Base-by-base conservation (phyloP, 2,329 filamentous ascomycete species). In the Phaeosphaeria sp. region DNA sequence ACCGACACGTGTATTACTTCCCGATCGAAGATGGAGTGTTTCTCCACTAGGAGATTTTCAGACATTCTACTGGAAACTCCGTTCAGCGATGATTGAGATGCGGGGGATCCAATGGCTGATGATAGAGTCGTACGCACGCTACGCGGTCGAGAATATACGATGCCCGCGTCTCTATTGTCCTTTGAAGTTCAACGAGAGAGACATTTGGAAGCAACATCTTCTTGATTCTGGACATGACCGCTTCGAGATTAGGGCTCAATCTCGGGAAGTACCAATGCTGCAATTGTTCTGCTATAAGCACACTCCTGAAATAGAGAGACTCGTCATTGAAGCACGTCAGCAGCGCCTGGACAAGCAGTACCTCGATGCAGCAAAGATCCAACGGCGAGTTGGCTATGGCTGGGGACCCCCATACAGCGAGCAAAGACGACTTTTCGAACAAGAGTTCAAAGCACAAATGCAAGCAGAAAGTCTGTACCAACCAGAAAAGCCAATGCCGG, bases 1-100 rank as follows among this genome's bases (percentile, higher is more conserved):
- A 21, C 57, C 57, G 46, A 56, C 33, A 15, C 53, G 57, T 21
- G 50, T 59, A 6, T 25, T 56, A 20, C 53, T 56, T 25, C 57
- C 53, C 6, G 2, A 7, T 18, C 49, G 46, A n/a, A 56, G 39
- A 40, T 59, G 48, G 24, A 6, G 49, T 25, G 39, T 45, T 1
- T 55, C 56, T 8, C 56, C 56, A 15, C 27, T 59, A 7, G 52
- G 56, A 21, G 56, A 59, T 47, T 25, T 46, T 18, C 2, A 55
- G 7, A 55, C 22, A 3, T 48, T 54, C 33, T 48, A 5, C 15
- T 21, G 39, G n/a, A 21, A 18, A 22, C 15, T 51, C 3, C 7
- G 13, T 25, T 7, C n/a, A 27, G 17, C 55, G 3, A 1, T 24
- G 2, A 44, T 52, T 8, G 52, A 59, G 20, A 46, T 25, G 18